phyloP scores from a whole-genome alignment of 139 green algal genomes.

The Chlamydomonas sphaeroides region DNA sequence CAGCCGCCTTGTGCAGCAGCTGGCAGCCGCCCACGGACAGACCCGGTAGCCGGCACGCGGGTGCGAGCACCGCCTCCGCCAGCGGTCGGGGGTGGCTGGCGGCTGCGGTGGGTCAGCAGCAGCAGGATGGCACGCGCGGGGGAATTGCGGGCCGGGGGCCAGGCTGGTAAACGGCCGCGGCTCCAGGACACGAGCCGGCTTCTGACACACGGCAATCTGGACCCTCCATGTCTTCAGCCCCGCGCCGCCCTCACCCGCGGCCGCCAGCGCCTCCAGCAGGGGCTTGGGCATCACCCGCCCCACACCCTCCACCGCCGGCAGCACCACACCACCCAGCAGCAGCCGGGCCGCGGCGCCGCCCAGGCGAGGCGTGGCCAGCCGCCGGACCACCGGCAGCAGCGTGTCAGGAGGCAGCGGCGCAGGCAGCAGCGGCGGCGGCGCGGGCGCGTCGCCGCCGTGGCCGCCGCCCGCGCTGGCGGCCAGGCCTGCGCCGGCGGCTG shows the following conservation, averaged over 20 bases:
- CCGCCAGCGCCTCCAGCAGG: slow-evolving; percentile 13
- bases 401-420: too few species aligned
- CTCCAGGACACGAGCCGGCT: neutral
- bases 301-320: slow-evolving; percentile 25
- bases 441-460: too few species aligned
- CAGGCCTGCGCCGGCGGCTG: too few species aligned
- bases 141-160: too few species aligned
- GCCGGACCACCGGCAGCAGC: too few species aligned
- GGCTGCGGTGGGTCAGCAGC: neutral
- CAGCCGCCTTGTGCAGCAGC: slow-evolving; percentile 3
- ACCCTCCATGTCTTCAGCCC: neutral
- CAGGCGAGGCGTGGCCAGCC: neutral
- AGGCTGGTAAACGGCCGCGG: neutral
- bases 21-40: slow-evolving; percentile 2
- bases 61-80: slow-evolving; percentile 7
- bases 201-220: too few species aligned
- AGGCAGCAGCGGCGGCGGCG: too few species aligned
- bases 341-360: slow-evolving; percentile 29
- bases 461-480: too few species aligned
- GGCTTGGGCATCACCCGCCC: slow-evolving; percentile 11
- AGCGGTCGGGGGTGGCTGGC: slow-evolving; percentile 2
- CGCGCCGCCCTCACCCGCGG: neutral
- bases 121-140: too few species aligned
- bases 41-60: neutral
- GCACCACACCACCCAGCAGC: slow-evolving; percentile 3